These are phyloP conservation scores for Aeschynomene evenia DNA, from an alignment of 306 rosid genomes.

Conservation along the genomic window DNA sequence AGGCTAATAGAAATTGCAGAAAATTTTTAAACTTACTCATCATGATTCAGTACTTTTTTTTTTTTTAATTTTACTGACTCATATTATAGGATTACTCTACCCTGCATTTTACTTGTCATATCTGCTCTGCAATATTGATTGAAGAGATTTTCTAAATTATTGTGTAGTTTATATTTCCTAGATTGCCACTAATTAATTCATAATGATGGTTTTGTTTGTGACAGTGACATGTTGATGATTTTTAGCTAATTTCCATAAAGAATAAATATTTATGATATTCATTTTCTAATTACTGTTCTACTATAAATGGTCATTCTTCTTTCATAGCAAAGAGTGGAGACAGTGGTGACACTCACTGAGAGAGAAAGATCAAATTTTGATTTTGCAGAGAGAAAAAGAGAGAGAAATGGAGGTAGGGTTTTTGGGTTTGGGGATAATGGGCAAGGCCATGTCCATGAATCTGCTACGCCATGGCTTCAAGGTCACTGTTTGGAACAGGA, in stretches of 20 bases:
- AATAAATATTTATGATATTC: background rate
- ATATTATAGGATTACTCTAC: too few species aligned
- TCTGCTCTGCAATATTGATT: too few species aligned
- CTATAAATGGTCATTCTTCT: background rate
- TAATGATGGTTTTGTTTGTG: background rate
- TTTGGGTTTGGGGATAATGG: conserved; percentile 90
- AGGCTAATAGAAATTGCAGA: too few species aligned
- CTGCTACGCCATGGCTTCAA: conserved; percentile 67
- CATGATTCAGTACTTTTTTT: too few species aligned
- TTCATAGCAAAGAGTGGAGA: background rate
- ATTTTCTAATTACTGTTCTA: background rate
- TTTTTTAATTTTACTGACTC: too few species aligned
- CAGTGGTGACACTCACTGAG: background rate
- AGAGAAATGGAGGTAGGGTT: conserved; percentile 68
- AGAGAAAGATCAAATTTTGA: background rate
- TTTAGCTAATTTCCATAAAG: too few species aligned
- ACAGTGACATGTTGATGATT: background rate
- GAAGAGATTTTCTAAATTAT: too few species aligned
- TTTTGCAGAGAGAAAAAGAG: conserved; percentile 11
- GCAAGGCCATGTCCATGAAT: conserved; percentile 73
- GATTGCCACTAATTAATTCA: too few species aligned
- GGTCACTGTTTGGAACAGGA: conserved; percentile 86
- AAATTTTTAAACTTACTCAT: too few species aligned
- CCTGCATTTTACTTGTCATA: too few species aligned
- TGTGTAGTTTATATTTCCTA: too few species aligned